Percentiles rank a stretch among this genome's conserved stretches.
phyloP scores from a whole-genome alignment of 352 stramenopile species.

The Phytophthora tubulina region DNA sequence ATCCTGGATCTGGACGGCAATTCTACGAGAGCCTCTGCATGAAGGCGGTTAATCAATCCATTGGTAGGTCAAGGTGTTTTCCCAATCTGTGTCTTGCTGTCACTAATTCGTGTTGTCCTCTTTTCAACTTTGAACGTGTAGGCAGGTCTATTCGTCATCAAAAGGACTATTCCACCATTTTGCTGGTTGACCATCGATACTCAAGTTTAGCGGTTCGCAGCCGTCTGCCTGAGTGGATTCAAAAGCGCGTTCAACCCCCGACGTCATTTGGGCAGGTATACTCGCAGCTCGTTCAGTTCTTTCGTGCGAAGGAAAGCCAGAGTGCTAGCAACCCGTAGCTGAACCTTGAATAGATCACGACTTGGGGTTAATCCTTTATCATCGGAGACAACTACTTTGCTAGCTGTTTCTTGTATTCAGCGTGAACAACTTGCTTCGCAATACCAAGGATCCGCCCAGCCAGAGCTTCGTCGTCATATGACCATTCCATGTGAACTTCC shows the following conservation, averaged over 20 bases:
- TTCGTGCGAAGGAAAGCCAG: constrained; percentile 55
- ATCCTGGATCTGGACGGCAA: constrained; percentile 72
- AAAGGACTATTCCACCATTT: constrained; percentile 97
- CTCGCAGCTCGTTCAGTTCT: constrained; percentile 84
- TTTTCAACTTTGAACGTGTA: constrained; percentile 26
- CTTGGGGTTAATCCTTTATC: constrained; percentile 23
- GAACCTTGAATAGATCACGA: constrained; percentile 21
- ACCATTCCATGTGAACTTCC: constrained; percentile 88
- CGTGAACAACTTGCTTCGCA: constrained; percentile 79
- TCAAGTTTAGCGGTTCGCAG: constrained; percentile 64
- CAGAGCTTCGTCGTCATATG: constrained; percentile 86
- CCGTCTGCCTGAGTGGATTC: constrained; percentile 86
- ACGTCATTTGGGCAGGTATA: constrained; percentile 78
- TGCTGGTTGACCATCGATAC: constrained; percentile 97
- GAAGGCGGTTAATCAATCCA: constrained; percentile 99
- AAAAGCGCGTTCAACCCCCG: constrained; percentile 72
- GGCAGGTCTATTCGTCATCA: constrained; percentile 97
- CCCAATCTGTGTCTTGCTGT: not conserved
- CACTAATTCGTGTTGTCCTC: constrained; percentile 20
- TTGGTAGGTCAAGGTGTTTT: constrained; percentile 74
- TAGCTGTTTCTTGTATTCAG: constrained; percentile 67
- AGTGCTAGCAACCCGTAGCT: constrained; percentile 10
- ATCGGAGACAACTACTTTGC: constrained; percentile 24
- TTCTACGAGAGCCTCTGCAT: constrained; percentile 99
- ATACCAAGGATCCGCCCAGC: constrained; percentile 85